Evolutionary conservation across 441 rosid genomes (phyloP).

Genomic region (Mallotus repandus): DNA sequence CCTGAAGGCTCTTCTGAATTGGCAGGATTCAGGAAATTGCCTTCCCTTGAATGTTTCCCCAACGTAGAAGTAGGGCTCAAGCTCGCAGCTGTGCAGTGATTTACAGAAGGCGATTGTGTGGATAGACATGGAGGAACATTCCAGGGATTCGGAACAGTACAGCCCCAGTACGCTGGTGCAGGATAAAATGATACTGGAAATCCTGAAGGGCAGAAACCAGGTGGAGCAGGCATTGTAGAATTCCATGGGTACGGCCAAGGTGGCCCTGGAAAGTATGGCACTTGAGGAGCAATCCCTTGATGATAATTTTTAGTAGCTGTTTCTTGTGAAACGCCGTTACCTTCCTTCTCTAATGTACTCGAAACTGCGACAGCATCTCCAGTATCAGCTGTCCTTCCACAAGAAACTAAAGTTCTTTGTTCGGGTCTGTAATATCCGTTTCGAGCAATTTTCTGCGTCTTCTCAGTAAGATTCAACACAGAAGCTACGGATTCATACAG

Average conservation of each 20-base stretch:
- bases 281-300: slow-evolving; percentile 27
- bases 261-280: slow-evolving; percentile 36
- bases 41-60: slow-evolving; percentile 64
- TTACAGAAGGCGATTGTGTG: slow-evolving; percentile 29
- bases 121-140: slow-evolving; percentile 29
- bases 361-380: slow-evolving; percentile 34
- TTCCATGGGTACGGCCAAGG: slow-evolving; percentile 39
- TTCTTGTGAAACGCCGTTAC: slow-evolving; percentile 28
- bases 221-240: slow-evolving; percentile 28
- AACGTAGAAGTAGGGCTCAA: slow-evolving; percentile 43
- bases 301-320: slow-evolving; percentile 26
- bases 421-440: slow-evolving; percentile 32
- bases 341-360: slow-evolving; percentile 25
- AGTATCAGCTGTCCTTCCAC: slow-evolving; percentile 24
- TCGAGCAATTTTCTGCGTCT: slow-evolving; percentile 25
- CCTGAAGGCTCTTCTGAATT: slow-evolving; percentile 23
- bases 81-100: slow-evolving; percentile 25
- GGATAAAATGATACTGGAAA: slow-evolving; percentile 47
- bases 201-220: slow-evolving; percentile 41
- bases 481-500: slow-evolving; percentile 49
- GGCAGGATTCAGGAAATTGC: slow-evolving; percentile 15
- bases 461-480: slow-evolving; percentile 44
- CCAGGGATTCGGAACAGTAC: slow-evolving; percentile 36
- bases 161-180: slow-evolving; percentile 40
- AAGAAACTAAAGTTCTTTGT: slow-evolving; percentile 22